phyloP scores from a whole-genome alignment of 108 stramenopile genomes.

The Chaetoceros muelleri region DNA sequence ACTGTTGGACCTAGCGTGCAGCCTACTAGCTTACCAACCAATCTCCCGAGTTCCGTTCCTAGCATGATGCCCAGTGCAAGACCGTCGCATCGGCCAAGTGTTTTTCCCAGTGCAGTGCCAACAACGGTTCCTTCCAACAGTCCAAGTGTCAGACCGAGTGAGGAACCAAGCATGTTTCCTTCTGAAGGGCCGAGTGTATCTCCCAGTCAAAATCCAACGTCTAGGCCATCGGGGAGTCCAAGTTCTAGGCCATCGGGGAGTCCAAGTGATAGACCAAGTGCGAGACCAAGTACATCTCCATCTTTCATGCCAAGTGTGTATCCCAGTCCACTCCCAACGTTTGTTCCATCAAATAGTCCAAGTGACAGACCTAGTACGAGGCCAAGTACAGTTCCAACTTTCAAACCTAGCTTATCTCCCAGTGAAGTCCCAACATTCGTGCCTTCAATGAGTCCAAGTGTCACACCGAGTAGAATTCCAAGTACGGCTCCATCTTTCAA shows the following conservation, averaged over 20 bases:
- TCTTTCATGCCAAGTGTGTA: background rate
- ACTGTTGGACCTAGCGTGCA: background rate
- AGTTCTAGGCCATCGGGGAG: background rate
- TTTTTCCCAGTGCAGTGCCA: background rate
- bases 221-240: background rate
- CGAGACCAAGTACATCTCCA: background rate
- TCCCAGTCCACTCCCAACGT: background rate
- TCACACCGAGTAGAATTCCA: background rate
- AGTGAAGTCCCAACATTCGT: background rate
- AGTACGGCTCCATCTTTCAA: background rate
- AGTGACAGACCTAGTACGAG: background rate
- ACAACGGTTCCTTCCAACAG: background rate
- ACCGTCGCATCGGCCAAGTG: background rate
- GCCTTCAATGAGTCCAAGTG: background rate
- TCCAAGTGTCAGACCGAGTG: background rate
- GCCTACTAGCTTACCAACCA: background rate
- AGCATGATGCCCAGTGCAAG: background rate
- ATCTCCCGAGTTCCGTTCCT: conserved; percentile 1
- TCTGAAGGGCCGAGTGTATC: conserved; percentile 1
- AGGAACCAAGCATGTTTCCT: background rate
- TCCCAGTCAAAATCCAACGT: background rate
- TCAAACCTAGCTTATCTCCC: background rate
- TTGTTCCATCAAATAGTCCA: background rate
- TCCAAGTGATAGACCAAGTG: background rate
- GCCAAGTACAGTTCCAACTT: background rate